Evolutionary conservation across 1,139 yeast genomes (phyloP).

Genomic region (Eremothecium sinecaudum): DNA sequence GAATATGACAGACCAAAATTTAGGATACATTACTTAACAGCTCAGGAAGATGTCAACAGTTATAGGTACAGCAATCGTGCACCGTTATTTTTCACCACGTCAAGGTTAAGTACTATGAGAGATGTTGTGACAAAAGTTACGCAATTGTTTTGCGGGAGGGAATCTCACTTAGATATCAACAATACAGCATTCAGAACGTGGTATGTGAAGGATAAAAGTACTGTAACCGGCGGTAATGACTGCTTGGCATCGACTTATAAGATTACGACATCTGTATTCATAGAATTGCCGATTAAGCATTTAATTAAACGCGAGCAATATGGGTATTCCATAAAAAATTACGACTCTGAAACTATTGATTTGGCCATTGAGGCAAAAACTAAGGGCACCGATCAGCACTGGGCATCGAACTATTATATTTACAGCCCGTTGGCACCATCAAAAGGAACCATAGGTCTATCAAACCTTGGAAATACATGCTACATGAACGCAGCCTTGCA

Average conservation of each 20-base stretch:
- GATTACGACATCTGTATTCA: slow-evolving; percentile 26
- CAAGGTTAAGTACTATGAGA: slow-evolving; percentile 18
- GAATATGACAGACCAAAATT: slow-evolving; percentile 49
- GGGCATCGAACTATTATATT: slow-evolving; percentile 32
- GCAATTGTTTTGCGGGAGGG: slow-evolving; percentile 17
- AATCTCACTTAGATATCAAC: slow-evolving; percentile 18
- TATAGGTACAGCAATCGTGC: slow-evolving; percentile 14
- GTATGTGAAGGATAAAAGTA: slow-evolving; percentile 23
- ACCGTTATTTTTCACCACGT: slow-evolving; percentile 17
- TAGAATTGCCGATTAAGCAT: slow-evolving; percentile 18
- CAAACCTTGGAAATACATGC: slow-evolving; percentile 86
- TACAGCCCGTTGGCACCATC: slow-evolving; percentile 30
- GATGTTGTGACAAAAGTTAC: slow-evolving; percentile 21
- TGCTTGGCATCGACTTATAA: slow-evolving; percentile 17
- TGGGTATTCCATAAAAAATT: slow-evolving; percentile 15
- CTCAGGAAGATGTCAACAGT: slow-evolving; percentile 18
- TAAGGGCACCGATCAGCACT: slow-evolving; percentile 22
- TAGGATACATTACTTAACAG: slow-evolving; percentile 41
- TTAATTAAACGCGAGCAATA: slow-evolving; percentile 20
- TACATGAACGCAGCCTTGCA: slow-evolving; percentile 96
- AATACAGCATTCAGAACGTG: slow-evolving; percentile 26
- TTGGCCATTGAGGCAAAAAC: slow-evolving; percentile 30
- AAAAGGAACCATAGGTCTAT: slow-evolving; percentile 54
- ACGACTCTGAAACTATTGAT: slow-evolving; percentile 21
- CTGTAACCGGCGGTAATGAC: slow-evolving; percentile 9